Base-by-base conservation (phyloP, 2,329 filamentous ascomycete species). In the Arthrobotrys sphaeroides region DNA sequence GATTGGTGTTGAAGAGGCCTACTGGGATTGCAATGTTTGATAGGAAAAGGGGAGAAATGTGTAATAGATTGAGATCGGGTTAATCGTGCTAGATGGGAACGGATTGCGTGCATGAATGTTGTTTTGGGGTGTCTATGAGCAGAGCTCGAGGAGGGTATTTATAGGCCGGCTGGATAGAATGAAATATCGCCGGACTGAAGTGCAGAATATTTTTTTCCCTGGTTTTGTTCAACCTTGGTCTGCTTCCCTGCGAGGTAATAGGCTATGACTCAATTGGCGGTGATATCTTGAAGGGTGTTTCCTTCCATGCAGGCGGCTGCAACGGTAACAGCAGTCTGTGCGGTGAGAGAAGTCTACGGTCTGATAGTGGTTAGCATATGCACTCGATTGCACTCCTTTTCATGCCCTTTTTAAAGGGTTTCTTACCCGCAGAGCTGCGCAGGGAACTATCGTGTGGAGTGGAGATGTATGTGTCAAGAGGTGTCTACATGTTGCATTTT, bases 261-360 rank as follows among this genome's bases (percentile, higher is more conserved):
- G 10, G 20, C 3, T 67, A 68, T 68, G 64, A 68, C 64, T 68
- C 64, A 68, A 31, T 55, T 16, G 18, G 12, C 45, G 31, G 38
- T 31, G 57, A 61, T 55, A n/a, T 13, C 38, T 18, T 7, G 13
- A 55, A 51, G 22, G 47, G 36, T n/a, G n/a, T n/a, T n/a, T n/a
- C n/a, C n/a, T n/a, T n/a, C n/a, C n/a, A n/a, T n/a, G n/a, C n/a
- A n/a, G n/a, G n/a, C n/a, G n/a, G n/a, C n/a, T n/a, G n/a, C n/a
- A n/a, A n/a, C n/a, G n/a, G n/a, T n/a, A n/a, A n/a, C n/a, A n/a
- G n/a, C n/a, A n/a, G n/a, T n/a, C n/a, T n/a, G n/a, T n/a, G n/a
- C n/a, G n/a, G n/a, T n/a, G n/a, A n/a, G n/a, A n/a, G n/a, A n/a
- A n/a, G n/a, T n/a, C n/a, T n/a, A n/a, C n/a, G n/a, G n/a, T n/a